Evolutionary conservation across 2,329 filamentous ascomycete genomes (phyloP).

Genomic region (Emericellopsis atlantica): DNA sequence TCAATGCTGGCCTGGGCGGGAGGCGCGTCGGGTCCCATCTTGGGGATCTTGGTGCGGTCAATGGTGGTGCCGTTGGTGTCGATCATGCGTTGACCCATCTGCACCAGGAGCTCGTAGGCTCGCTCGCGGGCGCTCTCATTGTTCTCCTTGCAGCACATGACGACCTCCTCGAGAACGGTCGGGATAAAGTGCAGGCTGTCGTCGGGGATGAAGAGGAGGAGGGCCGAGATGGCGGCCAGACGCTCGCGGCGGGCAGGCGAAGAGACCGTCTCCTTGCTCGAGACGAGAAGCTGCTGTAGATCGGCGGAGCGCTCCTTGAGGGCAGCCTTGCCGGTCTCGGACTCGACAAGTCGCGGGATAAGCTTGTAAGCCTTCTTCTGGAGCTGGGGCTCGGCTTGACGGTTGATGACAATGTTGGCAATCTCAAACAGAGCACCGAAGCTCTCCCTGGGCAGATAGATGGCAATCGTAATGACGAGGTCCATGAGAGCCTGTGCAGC

Average conservation of each 20-base stretch:
- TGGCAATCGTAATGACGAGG: conserved; percentile 87
- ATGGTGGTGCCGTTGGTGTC: conserved; percentile 57
- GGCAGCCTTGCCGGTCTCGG: conserved; percentile 63
- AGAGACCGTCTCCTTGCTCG: conserved; percentile 72
- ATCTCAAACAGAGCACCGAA: conserved; percentile 80
- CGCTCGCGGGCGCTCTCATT: conserved; percentile 87
- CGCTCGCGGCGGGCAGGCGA: conserved; percentile 79
- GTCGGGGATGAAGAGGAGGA: conserved; percentile 67
- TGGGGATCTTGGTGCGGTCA: conserved; percentile 72
- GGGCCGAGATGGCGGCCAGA: conserved; percentile 66
- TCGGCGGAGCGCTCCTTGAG: conserved; percentile 64
- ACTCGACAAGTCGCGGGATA: conserved; percentile 79
- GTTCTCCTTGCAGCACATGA: conserved; percentile 93
- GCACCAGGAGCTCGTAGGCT: conserved; percentile 81
- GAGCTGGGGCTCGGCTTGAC: conserved; percentile 74
- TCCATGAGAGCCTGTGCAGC: conserved; percentile 95
- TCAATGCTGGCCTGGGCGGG: conserved; percentile 71
- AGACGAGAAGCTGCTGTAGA: conserved; percentile 69
- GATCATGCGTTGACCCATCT: conserved; percentile 73
- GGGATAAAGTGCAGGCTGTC: conserved; percentile 87
- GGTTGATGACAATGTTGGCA: conserved; percentile 69
- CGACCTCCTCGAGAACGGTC: conserved; percentile 80
- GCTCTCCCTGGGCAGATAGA: conserved; percentile 80
- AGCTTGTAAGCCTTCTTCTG: conserved; percentile 99
- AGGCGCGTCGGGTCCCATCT: conserved; percentile 74